A percentile compares a stretch with the other conserved stretches of the same genome.
phyloP scores from a whole-genome alignment of 176 grass and related monocot species.

The Musa troglodytarum region DNA sequence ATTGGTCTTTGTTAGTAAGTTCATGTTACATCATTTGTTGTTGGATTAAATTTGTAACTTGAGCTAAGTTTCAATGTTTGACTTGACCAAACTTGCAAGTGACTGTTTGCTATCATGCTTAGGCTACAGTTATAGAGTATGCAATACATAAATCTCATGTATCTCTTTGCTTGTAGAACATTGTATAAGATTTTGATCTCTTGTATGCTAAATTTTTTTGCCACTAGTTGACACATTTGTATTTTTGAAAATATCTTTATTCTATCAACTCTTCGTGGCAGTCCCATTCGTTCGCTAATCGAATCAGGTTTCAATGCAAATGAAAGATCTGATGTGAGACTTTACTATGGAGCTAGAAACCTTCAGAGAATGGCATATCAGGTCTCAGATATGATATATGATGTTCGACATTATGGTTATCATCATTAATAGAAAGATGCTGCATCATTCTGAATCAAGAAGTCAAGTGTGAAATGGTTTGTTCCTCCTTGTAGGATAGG shows the following conservation, averaged over 20 bases:
- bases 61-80: too few relatives aligned
- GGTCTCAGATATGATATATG: constrained; percentile 10
- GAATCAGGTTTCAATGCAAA: constrained; percentile 61
- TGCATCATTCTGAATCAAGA: not conserved
- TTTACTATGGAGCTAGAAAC: constrained; percentile 86
- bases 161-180: not conserved
- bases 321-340: constrained; percentile 72
- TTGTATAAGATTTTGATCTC: not conserved
- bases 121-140: too few relatives aligned
- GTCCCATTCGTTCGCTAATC: constrained; percentile 70
- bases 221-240: not conserved
- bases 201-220: not conserved
- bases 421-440: not conserved
- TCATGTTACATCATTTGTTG: too few relatives aligned
- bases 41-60: too few relatives aligned
- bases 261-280: constrained; percentile 24
- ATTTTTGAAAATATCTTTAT: constrained; percentile 3
- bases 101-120: too few relatives aligned
- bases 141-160: too few relatives aligned
- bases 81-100: too few relatives aligned
- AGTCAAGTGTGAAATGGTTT: not conserved
- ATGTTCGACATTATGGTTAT: not conserved
- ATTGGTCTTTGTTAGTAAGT: too few relatives aligned
- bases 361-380: constrained; percentile 68
- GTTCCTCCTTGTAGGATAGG: constrained; percentile 31